phyloP scores from a whole-genome alignment of 768 basidiomycete species.

The Hericium coralloides region DNA sequence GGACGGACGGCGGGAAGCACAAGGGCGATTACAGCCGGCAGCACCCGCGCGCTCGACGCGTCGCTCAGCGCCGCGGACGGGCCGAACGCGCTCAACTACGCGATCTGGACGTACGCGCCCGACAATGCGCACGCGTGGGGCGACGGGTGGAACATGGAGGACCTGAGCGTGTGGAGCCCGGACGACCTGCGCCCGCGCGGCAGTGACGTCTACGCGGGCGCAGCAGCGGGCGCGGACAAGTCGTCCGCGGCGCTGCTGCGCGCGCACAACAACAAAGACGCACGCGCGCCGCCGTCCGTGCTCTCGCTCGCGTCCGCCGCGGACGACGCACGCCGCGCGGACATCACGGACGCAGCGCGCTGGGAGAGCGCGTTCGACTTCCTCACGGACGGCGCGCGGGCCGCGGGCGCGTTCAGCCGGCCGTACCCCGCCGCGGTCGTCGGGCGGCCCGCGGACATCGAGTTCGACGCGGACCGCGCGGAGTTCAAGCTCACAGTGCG shows the following conservation, averaged over 20 bases:
- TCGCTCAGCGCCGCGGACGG: slow-evolving; percentile 77
- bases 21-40: slow-evolving; percentile 72
- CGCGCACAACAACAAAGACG: background rate
- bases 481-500: slow-evolving; percentile 59
- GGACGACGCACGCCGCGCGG: slow-evolving; percentile 6
- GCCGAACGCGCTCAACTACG: slow-evolving; percentile 63
- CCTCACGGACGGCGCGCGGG: slow-evolving; percentile 83
- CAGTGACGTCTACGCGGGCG: slow-evolving; percentile 19
- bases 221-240: slow-evolving; percentile 28
- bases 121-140: slow-evolving; percentile 85
- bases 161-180: slow-evolving; percentile 78
- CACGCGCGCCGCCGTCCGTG: slow-evolving; percentile 21
- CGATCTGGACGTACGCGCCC: slow-evolving; percentile 83
- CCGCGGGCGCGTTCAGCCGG: slow-evolving; percentile 76
- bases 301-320: too few species aligned
- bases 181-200: slow-evolving; percentile 47
- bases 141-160: slow-evolving; percentile 96
- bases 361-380: slow-evolving; percentile 55
- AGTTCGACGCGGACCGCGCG: slow-evolving; percentile 69
- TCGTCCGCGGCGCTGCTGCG: slow-evolving; percentile 5
- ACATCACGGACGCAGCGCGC: slow-evolving; percentile 21
- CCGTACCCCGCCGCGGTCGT: slow-evolving; percentile 64
- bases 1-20: slow-evolving; percentile 53
- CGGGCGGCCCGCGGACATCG: slow-evolving; percentile 54
- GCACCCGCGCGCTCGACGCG: slow-evolving; percentile 81